phyloP scores from a whole-genome alignment of 2,329 filamentous ascomycete species.

The Botrytis sinoallii region DNA sequence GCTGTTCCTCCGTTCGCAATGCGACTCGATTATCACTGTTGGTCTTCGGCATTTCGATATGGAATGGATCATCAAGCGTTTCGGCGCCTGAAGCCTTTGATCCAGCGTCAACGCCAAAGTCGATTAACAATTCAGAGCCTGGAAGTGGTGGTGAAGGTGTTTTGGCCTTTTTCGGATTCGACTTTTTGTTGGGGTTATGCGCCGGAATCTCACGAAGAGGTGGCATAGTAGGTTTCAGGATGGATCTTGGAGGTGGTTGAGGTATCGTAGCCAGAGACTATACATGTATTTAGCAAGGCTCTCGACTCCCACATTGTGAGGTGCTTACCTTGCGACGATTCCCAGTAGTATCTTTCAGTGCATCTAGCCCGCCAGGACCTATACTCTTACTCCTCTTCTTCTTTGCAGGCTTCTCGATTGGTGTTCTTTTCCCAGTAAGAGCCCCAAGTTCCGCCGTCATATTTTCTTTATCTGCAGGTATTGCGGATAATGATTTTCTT shows the following conservation, averaged over 20 bases:
- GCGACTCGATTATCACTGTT: slow-evolving; percentile 53
- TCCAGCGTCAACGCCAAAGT: slow-evolving; percentile 30
- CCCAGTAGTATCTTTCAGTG: slow-evolving; percentile 69
- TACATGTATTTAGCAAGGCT: slow-evolving; percentile 18
- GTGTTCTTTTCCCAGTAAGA: slow-evolving; percentile 31
- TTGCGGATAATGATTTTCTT: slow-evolving; percentile 70
- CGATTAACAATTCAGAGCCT: slow-evolving; percentile 31
- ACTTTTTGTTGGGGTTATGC: slow-evolving; percentile 33
- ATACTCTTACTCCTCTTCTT: slow-evolving; percentile 94
- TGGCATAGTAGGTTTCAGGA: slow-evolving; percentile 76
- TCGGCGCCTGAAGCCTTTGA: slow-evolving; percentile 39
- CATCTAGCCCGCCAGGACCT: slow-evolving; percentile 85
- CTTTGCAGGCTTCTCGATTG: slow-evolving; percentile 39
- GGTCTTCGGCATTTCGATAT: slow-evolving; percentile 40
- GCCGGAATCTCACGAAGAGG: slow-evolving; percentile 64
- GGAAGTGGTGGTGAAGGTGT: slow-evolving; percentile 24
- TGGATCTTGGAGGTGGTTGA: slow-evolving; percentile 59
- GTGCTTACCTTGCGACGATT: slow-evolving; percentile 72
- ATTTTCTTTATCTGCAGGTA: slow-evolving; percentile 74
- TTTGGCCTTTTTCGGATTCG: slow-evolving; percentile 34
- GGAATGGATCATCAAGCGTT: slow-evolving; percentile 47
- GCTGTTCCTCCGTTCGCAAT: slow-evolving; percentile 66
- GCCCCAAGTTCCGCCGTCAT: slow-evolving; percentile 63
- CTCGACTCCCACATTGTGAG: slow-evolving; percentile 32
- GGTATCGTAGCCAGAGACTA: slow-evolving; percentile 35